Percentiles rank a stretch among this genome's conserved stretches.
Conservation (phyloP, 2,329 filamentous ascomycete species). For the Chaetomium sp. region DNA sequence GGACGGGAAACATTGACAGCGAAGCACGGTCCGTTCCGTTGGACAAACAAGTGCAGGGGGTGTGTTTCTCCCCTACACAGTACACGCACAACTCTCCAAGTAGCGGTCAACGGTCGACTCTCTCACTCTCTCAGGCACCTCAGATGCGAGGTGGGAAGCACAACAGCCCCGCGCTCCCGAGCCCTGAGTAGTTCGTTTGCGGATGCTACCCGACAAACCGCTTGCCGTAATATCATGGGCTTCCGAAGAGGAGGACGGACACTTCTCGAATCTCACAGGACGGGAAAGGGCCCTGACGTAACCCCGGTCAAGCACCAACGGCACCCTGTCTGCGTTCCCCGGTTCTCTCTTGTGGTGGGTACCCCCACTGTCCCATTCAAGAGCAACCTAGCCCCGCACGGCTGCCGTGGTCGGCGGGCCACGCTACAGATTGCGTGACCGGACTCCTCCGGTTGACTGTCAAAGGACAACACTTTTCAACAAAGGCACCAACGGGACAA, state of each 20-base stretch:
- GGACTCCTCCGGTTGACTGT: not conserved
- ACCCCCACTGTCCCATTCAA: slow-evolving; percentile 19
- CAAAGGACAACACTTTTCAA: not conserved
- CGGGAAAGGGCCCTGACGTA: slow-evolving; percentile 17
- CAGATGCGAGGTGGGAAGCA: slow-evolving; percentile 1
- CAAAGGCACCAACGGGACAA: not conserved
- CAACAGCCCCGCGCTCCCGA: slow-evolving; percentile 1
- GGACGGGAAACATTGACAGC: slow-evolving; percentile 5
- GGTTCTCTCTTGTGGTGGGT: not conserved
- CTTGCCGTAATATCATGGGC: not conserved
- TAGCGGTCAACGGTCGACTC: slow-evolving; percentile 18
- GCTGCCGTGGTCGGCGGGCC: slow-evolving; percentile 20
- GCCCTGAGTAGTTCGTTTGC: slow-evolving; percentile 3
- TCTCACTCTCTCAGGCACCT: not conserved
- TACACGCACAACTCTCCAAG: not conserved
- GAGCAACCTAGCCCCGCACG: not conserved
- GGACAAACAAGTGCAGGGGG: not conserved
- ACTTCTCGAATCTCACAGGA: slow-evolving; percentile 7
- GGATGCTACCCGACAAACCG: slow-evolving; percentile 2
- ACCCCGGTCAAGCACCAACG: not conserved
- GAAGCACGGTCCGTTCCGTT: not conserved
- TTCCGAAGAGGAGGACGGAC: not conserved
- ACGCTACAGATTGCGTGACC: slow-evolving; percentile 18
- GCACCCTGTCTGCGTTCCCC: slow-evolving; percentile 3
- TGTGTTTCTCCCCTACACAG: not conserved